Percentiles rank a stretch among this genome's conserved stretches.
Evolutionary conservation across 83 land plant species (phyloP).

Genomic region (Diphasiastrum complanatum): DNA sequence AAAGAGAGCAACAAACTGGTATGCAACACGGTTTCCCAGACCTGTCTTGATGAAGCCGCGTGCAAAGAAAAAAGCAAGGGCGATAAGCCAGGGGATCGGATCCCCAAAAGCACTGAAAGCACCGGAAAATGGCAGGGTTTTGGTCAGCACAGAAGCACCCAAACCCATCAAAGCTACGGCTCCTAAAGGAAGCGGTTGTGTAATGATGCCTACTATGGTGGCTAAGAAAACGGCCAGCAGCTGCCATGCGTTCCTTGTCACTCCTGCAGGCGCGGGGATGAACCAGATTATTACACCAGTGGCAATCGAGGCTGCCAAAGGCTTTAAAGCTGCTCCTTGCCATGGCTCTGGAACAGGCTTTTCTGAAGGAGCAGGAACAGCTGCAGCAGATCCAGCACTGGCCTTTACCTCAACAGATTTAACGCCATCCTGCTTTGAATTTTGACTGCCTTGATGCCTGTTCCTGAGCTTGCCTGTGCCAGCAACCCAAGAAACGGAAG

Average conservation of each 20-base stretch:
- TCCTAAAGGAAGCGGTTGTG: conserved; percentile 88
- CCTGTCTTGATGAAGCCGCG: conserved; percentile 97
- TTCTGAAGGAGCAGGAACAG: no score
- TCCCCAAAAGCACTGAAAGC: conserved; percentile 98
- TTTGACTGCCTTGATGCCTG: no score
- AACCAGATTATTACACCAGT: conserved; percentile 75
- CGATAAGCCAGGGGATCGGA: conserved; percentile 93
- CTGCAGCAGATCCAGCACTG: no score
- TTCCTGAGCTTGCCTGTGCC: no score
- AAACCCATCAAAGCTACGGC: conserved; percentile 91
- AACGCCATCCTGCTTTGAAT: no score
- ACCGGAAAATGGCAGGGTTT: conserved; percentile 85
- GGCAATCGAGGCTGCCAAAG: conserved; percentile 62
- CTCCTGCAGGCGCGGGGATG: conserved; percentile 76
- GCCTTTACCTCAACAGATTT: no score
- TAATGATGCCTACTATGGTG: conserved; percentile 89
- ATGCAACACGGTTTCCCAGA: conserved; percentile 90
- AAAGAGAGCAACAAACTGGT: conserved; percentile 82
- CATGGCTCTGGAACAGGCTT: no score
- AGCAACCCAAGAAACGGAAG: no score
- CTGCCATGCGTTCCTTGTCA: conserved; percentile 81
- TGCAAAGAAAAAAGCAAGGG: conserved; percentile 96
- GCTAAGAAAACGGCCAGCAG: conserved; percentile 85
- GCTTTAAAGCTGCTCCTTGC: conserved; percentile 81
- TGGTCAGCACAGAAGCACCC: conserved; percentile 82